phyloP scores from a whole-genome alignment of 208 protist species.

The Leishmania gerbilli region DNA sequence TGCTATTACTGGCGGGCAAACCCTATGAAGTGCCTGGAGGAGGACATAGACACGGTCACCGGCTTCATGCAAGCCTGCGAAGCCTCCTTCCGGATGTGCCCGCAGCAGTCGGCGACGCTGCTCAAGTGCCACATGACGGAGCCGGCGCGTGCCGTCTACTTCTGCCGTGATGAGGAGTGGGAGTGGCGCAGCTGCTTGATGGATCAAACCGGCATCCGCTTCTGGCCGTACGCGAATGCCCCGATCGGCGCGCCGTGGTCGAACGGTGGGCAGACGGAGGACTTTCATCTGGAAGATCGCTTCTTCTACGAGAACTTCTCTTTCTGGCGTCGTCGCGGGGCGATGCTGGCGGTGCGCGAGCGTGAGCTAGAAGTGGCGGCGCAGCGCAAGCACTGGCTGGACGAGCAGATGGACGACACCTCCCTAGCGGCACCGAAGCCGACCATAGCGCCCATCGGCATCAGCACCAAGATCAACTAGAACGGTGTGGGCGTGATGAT shows the following conservation, averaged over 20 bases:
- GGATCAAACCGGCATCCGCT: slow-evolving; percentile 90
- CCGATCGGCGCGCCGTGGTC: slow-evolving; percentile 82
- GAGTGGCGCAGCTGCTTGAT: slow-evolving; percentile 93
- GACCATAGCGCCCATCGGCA: slow-evolving; percentile 76
- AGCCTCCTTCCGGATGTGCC: slow-evolving; percentile 88
- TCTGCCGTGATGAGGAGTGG: slow-evolving; percentile 93
- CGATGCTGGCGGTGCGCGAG: slow-evolving; percentile 80
- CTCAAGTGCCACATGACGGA: slow-evolving; percentile 94
- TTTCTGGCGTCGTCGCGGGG: slow-evolving; percentile 78
- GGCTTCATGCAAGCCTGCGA: slow-evolving; percentile 90
- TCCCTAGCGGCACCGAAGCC: slow-evolving; percentile 59
- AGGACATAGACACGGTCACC: slow-evolving; percentile 79
- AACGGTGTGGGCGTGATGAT: neutral
- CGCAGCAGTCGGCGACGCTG: slow-evolving; percentile 88
- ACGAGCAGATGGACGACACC: slow-evolving; percentile 47
- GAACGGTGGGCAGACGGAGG: slow-evolving; percentile 91
- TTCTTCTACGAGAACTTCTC: slow-evolving; percentile 91
- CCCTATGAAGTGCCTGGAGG: slow-evolving; percentile 83
- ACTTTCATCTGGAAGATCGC: slow-evolving; percentile 91
- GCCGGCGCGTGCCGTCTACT: slow-evolving; percentile 85
- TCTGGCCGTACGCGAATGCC: slow-evolving; percentile 92
- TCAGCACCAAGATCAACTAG: slow-evolving; percentile 40
- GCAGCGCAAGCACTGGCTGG: slow-evolving; percentile 76
- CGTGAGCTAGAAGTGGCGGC: slow-evolving; percentile 78
- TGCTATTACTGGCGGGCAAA: slow-evolving; percentile 93